phyloP scores from a whole-genome alignment of 2,329 filamentous ascomycete species.

The Pyrenochaeta sp. region DNA sequence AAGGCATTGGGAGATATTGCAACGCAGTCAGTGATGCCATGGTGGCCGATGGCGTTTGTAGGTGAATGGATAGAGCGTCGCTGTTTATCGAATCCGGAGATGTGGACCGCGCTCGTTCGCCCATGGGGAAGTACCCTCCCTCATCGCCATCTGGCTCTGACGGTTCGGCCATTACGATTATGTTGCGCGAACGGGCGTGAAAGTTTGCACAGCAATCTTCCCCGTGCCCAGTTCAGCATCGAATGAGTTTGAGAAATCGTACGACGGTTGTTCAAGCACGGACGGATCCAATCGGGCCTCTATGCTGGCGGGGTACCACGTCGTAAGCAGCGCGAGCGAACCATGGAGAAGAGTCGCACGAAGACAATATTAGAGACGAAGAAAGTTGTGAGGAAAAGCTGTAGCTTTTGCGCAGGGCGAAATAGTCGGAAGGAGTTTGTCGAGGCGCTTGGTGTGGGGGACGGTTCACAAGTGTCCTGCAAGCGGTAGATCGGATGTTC shows the following conservation, averaged over 20 bases:
- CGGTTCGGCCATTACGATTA: constrained; percentile 31
- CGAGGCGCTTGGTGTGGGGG: constrained; percentile 19
- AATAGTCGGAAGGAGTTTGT: constrained; percentile 10
- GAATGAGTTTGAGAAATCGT: too few species aligned
- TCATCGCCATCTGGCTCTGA: constrained; percentile 23
- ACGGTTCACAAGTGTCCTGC: constrained; percentile 17
- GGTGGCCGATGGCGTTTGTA: constrained; percentile 37
- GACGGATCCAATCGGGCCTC: too few species aligned
- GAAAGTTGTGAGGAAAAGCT: constrained; percentile 3
- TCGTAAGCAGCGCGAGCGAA: too few species aligned
- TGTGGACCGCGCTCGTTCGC: constrained; percentile 23
- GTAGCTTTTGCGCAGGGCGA: constrained; percentile 7
- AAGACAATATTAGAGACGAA: not conserved
- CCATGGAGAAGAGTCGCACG: not conserved
- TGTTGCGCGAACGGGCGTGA: constrained; percentile 4
- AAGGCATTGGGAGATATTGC: constrained; percentile 76
- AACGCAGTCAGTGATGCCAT: constrained; percentile 59
- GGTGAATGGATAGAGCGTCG: constrained; percentile 40
- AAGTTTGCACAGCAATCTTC: constrained; percentile 1
- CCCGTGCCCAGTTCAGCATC: too few species aligned
- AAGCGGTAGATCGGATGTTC: constrained; percentile 26
- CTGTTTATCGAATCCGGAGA: constrained; percentile 42
- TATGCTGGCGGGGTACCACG: too few species aligned
- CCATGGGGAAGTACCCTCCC: constrained; percentile 41
- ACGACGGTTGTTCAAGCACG: too few species aligned